Base-by-base conservation (phyloP, 768 basidiomycete species). In the Suillus alpinus region DNA sequence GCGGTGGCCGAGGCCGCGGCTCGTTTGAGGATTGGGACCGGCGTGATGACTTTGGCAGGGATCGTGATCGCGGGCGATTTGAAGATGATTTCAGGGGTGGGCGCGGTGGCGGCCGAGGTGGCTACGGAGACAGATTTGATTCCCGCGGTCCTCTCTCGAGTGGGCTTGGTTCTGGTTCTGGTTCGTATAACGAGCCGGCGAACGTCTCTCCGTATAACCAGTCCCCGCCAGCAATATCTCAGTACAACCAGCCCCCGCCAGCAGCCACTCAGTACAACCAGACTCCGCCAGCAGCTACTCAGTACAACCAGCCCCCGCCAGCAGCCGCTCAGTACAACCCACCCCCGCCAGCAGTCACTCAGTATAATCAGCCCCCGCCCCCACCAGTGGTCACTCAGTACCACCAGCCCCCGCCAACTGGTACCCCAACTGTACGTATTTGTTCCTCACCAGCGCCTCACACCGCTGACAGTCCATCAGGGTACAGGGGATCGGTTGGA, bases 401-500 rank as follows among this genome's bases (percentile, higher is more conserved):
- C 41, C 59, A 31, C 20, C 75, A 71, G 39, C 66, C 72, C 20
- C 26, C 71, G 50, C 13, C 44, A 34, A 59, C 55, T 12, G 49
- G 62, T 41, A 39, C 67, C 44, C 65, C 68, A 31, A 71, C 70
- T 44, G 80, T 79, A 58, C 63, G 77, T 69, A 47, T 40, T 16
- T n/a, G 20, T 49, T 7, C 49, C 43, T 39, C 5, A 41, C 43
- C 31, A 31, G 13, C 40, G 8, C 34, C 7, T 4, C 5, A 56
- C 39, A 18, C 4, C 4, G 29, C 56, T 65, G 61, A 49, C 37
- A 46, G 23, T 41, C 26, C 53, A 37, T 44, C 63, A 86, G 83
- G 76, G 80, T 43, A 72, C 77, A 12, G 91, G 94, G 60, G 92
- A 94, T 55, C 88, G 93, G 13, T 78, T 95, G 20, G 94, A 95